These are phyloP conservation scores for Gloeostereum incarnatum DNA, from an alignment of 768 basidiomycete species.

Conservation along the genomic window DNA sequence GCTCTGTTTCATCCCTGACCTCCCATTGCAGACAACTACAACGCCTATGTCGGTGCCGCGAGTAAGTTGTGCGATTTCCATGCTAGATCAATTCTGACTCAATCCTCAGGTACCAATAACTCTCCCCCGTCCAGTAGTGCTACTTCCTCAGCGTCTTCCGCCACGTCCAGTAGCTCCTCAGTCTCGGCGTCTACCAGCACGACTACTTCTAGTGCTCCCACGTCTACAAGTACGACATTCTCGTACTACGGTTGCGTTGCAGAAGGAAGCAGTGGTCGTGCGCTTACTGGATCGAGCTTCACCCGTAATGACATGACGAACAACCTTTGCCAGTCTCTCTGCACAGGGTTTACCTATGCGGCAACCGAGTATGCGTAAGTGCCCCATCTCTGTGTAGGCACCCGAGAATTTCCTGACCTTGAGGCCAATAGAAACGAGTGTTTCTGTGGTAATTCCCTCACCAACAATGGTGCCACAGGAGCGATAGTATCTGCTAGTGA, in stretches of 20 bases:
- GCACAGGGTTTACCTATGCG: constrained; percentile 19
- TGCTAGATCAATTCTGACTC: too few relatives aligned
- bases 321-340: constrained; percentile 19
- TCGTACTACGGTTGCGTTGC: constrained; percentile 21
- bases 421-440: constrained; percentile 3
- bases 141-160: constrained; percentile 8
- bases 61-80: too few relatives aligned
- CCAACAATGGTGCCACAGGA: constrained; percentile 16
- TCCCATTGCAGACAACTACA: constrained; percentile 46
- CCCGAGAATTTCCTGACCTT: too few relatives aligned
- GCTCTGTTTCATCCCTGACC: constrained; percentile 17
- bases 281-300: constrained; percentile 19
- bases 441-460: constrained; percentile 16
- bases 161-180: background rate
- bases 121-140: background rate
- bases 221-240: constrained; percentile 5
- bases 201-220: constrained; percentile 3
- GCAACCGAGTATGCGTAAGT: constrained; percentile 17
- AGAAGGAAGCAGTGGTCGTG: constrained; percentile 22
- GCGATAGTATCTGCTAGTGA: constrained; percentile 6
- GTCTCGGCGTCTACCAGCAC: background rate
- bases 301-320: constrained; percentile 20
- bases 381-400: background rate
- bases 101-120: background rate
- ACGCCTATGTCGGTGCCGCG: constrained; percentile 47